phyloP scores from a whole-genome alignment of 202 grass and related monocot species.

The Miscanthus sacchariflorus region DNA sequence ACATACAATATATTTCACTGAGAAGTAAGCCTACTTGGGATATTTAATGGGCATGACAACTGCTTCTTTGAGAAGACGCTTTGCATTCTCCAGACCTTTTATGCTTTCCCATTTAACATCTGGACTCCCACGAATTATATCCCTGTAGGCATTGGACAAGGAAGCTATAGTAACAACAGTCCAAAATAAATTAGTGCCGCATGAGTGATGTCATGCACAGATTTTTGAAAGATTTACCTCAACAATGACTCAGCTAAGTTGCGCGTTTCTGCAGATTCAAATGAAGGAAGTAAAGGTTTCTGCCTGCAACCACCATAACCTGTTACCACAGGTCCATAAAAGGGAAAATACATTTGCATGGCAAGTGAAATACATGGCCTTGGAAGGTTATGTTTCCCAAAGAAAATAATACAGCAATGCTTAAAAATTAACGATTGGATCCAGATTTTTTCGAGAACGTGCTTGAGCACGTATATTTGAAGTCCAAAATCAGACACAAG shows the following conservation, averaged over 20 bases:
- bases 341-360: not conserved
- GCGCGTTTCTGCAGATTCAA: conserved; percentile 89
- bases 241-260: conserved; percentile 88
- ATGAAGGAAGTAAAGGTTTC: conserved; percentile 87
- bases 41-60: conserved; percentile 99
- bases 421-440: conserved; percentile 10
- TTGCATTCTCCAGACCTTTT: conserved; percentile 92
- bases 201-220: not conserved
- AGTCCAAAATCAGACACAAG: not conserved
- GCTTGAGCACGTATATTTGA: not conserved
- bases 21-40: conserved; percentile 78
- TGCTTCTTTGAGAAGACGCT: conserved; percentile 95
- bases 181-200: conserved; percentile 12
- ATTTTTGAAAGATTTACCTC: conserved; percentile 51
- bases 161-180: conserved; percentile 7
- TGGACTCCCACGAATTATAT: conserved; percentile 89
- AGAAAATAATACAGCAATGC: conserved; percentile 22
- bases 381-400: conserved; percentile 7
- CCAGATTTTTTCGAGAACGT: not conserved
- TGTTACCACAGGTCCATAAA: conserved; percentile 31
- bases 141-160: conserved; percentile 59
- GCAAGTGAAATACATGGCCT: not conserved
- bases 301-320: conserved; percentile 56
- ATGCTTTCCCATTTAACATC: conserved; percentile 99
- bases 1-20: conserved; percentile 16